Percentiles rank a stretch among this genome's conserved stretches.
phyloP scores from a whole-genome alignment of 345 rosid species.

The Eutrema heterophyllum region DNA sequence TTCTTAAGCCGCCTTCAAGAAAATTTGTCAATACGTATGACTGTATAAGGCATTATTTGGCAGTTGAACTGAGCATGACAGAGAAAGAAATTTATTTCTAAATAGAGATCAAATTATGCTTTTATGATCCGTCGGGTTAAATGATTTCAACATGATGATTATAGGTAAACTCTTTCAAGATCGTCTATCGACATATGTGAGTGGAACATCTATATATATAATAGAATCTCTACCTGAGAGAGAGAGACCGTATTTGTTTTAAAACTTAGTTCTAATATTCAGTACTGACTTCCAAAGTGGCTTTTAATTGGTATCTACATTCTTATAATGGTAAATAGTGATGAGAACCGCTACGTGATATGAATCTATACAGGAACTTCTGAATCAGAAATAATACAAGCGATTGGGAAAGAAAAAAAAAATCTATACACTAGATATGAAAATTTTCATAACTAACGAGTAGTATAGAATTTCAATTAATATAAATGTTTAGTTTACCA shows the following conservation, averaged over 20 bases:
- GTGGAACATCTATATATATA: not conserved
- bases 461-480: too few relatives aligned
- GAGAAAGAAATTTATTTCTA: not conserved
- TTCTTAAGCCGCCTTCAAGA: not conserved
- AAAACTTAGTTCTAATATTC: not conserved
- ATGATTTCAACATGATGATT: not conserved
- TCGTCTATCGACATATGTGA: not conserved
- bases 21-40: not conserved
- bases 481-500: too few relatives aligned
- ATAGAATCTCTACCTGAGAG: not conserved
- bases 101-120: not conserved
- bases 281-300: too few relatives aligned
- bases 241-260: not conserved
- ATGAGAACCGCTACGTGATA: too few relatives aligned
- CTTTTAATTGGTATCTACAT: too few relatives aligned
- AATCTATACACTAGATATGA: too few relatives aligned
- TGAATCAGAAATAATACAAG: too few relatives aligned
- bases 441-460: too few relatives aligned
- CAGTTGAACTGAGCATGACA: not conserved
- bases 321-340: too few relatives aligned
- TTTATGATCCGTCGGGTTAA: not conserved
- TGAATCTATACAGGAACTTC: too few relatives aligned
- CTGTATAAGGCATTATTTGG: not conserved
- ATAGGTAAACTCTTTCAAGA: not conserved
- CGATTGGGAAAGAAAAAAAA: too few relatives aligned